These are phyloP conservation scores for Barnettozyma californica DNA, from an alignment of 805 yeast genomes.

Conservation along the genomic window DNA sequence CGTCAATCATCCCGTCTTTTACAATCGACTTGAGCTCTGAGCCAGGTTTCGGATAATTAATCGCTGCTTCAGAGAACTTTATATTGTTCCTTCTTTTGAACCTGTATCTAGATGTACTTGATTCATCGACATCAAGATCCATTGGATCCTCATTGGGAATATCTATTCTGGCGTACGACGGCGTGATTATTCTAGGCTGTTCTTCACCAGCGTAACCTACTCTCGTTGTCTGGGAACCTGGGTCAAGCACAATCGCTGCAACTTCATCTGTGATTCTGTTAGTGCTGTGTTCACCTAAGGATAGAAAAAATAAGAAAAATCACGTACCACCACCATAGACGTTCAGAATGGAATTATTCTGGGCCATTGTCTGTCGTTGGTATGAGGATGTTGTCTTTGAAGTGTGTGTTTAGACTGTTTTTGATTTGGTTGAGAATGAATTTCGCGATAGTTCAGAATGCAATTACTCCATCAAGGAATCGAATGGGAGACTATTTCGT, in stretches of 20 bases:
- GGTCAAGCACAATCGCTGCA: slow-evolving; percentile 85
- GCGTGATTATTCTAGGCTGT: slow-evolving; percentile 68
- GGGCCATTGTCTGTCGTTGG: slow-evolving; percentile 17
- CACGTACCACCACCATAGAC: slow-evolving; percentile 17
- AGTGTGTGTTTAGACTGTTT: not conserved
- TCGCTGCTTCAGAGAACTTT: slow-evolving; percentile 35
- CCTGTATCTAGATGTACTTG: slow-evolving; percentile 5
- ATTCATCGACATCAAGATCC: slow-evolving; percentile 23
- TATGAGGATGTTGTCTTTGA: not conserved
- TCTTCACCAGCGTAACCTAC: slow-evolving; percentile 94
- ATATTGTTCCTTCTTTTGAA: slow-evolving; percentile 20
- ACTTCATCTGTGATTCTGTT: slow-evolving; percentile 57
- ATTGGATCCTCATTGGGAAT: slow-evolving; percentile 15
- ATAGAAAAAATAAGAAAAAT: no score
- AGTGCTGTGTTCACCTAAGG: not conserved
- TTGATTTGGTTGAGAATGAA: not conserved
- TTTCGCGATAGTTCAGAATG: not conserved
- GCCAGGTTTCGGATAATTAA: slow-evolving; percentile 46
- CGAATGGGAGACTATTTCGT: not conserved
- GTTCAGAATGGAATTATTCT: slow-evolving; percentile 20
- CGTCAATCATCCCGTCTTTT: slow-evolving; percentile 56
- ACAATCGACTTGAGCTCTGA: slow-evolving; percentile 53
- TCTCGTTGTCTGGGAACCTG: slow-evolving; percentile 80
- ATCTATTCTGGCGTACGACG: slow-evolving; percentile 56
- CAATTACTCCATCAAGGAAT: not conserved